Base-by-base conservation (phyloP, 2,329 filamentous ascomycete genomes). In the Monilinia fructigena region DNA sequence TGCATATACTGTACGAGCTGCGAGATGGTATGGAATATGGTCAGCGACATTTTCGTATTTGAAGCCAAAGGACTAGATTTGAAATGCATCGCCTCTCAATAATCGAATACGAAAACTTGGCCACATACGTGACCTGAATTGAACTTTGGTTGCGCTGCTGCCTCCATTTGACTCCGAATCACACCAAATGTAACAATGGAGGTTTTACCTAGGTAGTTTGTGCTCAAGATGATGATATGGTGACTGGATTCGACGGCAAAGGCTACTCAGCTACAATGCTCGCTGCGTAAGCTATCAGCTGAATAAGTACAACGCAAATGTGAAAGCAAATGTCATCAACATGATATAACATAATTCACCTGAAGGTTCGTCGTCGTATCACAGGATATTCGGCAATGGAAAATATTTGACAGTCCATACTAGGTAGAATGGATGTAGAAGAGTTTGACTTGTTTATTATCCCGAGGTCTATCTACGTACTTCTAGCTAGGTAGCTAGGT, bases 11-110 rank as follows among this genome's bases (percentile, higher is more conserved):
- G 31, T 35, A 42, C 18, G 23, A 50, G n/a, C n/a, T 12, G 14
- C 48, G 20, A 38, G 40, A 20, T 62, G 23, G 31, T 28, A 14
- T 35, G 28, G 42, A 42, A 23, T 6, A n/a, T 35, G 16, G 35
- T 40, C 50, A 28, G 35, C 55, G 40, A 58, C 55, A 58, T 2
- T 18, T 18, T 59, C 18, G 42, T 48, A 47, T 59, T 18, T 60
- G 14, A 23, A 35, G 31, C 31, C 31, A 35, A 35, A 35, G 31
- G 31, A 7, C 31, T 8, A 35, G 31, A 35, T 35, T 35, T 35
- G 31, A 35, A 35, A 35, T 35, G 31, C 4, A 35, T 35, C 31
- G 31, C 31, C 31, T 35, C 31, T 35, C 5, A 35, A 48, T 60
- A 60, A 48, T 60, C 42, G 7, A 48, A 20, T 35, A 59, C 40